Base-by-base conservation (phyloP, 192 early-diverging fungal species). In the Podila epicladia region DNA sequence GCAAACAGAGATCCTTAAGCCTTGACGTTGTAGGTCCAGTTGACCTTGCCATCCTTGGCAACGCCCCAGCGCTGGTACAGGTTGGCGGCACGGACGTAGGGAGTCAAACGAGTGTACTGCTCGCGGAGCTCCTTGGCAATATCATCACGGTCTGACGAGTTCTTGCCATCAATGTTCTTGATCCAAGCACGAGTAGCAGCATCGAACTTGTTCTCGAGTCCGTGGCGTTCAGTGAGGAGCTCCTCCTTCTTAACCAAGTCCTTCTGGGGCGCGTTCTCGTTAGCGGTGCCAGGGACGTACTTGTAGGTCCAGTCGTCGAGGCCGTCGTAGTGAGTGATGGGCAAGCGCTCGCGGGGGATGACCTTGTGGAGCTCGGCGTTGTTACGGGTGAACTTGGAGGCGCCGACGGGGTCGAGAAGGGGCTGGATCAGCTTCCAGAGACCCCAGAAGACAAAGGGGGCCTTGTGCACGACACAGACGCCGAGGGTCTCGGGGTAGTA, bases 401-500 rank as follows among this genome's bases (percentile, higher is more conserved):
- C 95, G 9, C 97, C 96, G 19, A 97, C 94, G 48, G 96, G 95
- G 73, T 98, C 96, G 22, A 98, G 85, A 76, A 95, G 85, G 41
- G 94, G 93, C 65, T 89, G 84, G 68, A 97, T 92, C 62, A 96
- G 73, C 66, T 88, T 89, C 96, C 96, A 98, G 65, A 95, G 87
- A 65, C 90, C 91, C 66, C 89, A 86, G 83, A 97, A 97, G 38
- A 97, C 86, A 92, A 95, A 97, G 59, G 96, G 95, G 4, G 96
- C 95, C 67, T 92, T 91, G 82, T 97, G 93, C 37, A 98, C 91
- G 5, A 97, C 85, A 41, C 91, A 90, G 5, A 88, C 79, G 35
- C 96, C 96, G 17, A 98, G 86, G 28, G 89, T 92, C 77, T 98
- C 96, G 22, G 96, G 96, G 76, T 97, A 98, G 84, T 95, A 96